These are phyloP conservation scores for Aspergillus coremiiformis DNA, from an alignment of 495 filamentous ascomycete species.

Conservation along the genomic window DNA sequence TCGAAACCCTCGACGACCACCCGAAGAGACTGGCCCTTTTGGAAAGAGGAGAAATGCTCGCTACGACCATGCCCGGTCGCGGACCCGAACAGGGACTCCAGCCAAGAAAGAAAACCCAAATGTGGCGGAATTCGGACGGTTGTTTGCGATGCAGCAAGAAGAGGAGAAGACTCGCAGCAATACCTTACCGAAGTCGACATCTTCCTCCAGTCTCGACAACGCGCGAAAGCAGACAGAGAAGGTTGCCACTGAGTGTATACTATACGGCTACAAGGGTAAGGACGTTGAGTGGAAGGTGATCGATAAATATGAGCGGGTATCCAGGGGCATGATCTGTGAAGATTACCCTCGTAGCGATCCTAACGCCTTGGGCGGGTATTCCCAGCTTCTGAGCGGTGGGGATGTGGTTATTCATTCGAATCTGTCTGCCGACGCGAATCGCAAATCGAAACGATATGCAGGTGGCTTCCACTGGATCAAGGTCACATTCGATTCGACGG, in stretches of 20 bases:
- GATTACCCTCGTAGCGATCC: conserved; percentile 68
- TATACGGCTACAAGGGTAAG: conserved; percentile 71
- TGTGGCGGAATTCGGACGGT: conserved; percentile 43
- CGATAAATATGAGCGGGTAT: conserved; percentile 72
- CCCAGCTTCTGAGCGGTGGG: conserved; percentile 51
- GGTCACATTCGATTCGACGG: conserved; percentile 77
- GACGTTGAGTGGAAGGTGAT: conserved; percentile 76
- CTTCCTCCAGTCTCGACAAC: conserved; percentile 36
- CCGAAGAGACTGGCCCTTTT: conserved; percentile 58
- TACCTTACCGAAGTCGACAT: conserved; percentile 36
- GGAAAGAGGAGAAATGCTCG: conserved; percentile 47
- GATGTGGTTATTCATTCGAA: conserved; percentile 55
- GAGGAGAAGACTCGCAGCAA: conserved; percentile 29
- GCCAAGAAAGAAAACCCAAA: conserved; percentile 53
- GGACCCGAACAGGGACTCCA: conserved; percentile 53
- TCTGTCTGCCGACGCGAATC: conserved; percentile 61
- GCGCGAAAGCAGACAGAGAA: conserved; percentile 40
- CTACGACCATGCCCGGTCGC: conserved; percentile 44
- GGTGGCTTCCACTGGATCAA: conserved; percentile 89
- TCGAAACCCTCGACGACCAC: conserved; percentile 42
- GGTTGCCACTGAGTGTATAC: conserved; percentile 71
- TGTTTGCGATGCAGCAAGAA: conserved; percentile 40
- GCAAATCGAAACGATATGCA: conserved; percentile 65
- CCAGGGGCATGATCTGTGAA: conserved; percentile 71
- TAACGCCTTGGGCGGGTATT: conserved; percentile 45